A percentile compares a stretch with the other conserved stretches of the same genome.
phyloP scores from a whole-genome alignment of 257 asterid species.

The Plectranthus barbatus region DNA sequence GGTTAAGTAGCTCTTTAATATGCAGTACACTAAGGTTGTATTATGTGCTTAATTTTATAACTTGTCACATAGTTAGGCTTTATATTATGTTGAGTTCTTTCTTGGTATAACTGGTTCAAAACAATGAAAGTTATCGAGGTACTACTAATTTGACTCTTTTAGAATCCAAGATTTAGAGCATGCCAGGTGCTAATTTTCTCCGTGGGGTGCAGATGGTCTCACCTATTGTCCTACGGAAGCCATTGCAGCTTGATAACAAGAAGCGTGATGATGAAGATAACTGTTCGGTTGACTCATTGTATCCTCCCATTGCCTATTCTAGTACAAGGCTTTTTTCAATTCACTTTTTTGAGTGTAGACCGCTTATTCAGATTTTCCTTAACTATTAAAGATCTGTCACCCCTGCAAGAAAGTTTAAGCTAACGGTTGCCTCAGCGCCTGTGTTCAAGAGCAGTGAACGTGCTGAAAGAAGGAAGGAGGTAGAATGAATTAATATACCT shows the following conservation, averaged over 20 bases:
- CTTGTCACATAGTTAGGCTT: neutral
- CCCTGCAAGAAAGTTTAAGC: conserved; percentile 43
- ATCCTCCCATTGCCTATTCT: conserved; percentile 28
- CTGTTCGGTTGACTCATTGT: conserved; percentile 56
- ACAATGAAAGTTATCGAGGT: neutral
- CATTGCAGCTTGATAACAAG: conserved; percentile 60
- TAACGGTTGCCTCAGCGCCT: conserved; percentile 54
- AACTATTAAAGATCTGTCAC: conserved; percentile 35
- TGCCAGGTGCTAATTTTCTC: conserved; percentile 13
- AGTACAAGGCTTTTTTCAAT: neutral
- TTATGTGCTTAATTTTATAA: neutral
- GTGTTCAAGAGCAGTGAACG: conserved; percentile 63
- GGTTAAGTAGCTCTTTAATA: neutral
- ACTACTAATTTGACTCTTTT: neutral
- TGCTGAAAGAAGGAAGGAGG: conserved; percentile 85
- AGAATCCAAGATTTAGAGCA: neutral
- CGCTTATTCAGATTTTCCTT: conserved; percentile 21
- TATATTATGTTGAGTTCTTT: neutral
- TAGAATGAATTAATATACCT: conserved; percentile 14
- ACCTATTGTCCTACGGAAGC: conserved; percentile 45
- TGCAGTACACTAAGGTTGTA: neutral
- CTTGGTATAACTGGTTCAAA: neutral
- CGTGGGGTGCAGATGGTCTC: conserved; percentile 36
- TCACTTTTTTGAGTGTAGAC: neutral
- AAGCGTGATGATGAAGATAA: conserved; percentile 68